Conservation (phyloP, 306 rosid genomes). For the Rosa multiflora region DNA sequence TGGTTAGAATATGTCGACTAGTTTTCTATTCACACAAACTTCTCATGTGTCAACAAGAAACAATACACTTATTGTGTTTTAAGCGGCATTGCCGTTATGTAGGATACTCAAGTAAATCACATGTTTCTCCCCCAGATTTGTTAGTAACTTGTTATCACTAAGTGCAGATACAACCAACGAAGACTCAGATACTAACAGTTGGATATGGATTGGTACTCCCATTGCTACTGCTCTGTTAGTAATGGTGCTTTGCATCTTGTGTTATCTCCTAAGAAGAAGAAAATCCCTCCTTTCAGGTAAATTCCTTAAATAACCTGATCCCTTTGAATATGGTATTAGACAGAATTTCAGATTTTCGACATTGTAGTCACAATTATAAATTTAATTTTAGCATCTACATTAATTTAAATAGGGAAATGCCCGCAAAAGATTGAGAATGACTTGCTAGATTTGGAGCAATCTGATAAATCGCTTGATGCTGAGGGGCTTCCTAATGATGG, state of each 20-base stretch:
- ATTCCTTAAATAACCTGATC: background rate
- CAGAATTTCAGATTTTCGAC: background rate
- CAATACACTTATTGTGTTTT: no score
- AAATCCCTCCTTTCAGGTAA: background rate
- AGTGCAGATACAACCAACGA: no score
- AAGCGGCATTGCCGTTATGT: background rate
- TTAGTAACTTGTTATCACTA: no score
- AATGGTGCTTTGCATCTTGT: background rate
- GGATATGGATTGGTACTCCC: background rate
- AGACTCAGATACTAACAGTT: no score
- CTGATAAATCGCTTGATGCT: background rate
- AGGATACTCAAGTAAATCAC: no score
- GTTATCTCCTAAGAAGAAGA: background rate
- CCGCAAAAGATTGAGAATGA: slow-evolving; percentile 1
- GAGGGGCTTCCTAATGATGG: background rate
- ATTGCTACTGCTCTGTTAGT: background rate
- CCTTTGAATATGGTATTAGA: background rate
- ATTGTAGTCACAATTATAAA: background rate
- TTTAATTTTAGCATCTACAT: background rate
- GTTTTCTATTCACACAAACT: no score
- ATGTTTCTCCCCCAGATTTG: no score
- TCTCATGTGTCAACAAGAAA: no score
- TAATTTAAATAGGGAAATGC: background rate
- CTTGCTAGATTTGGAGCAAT: background rate
- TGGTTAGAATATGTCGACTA: no score